These are phyloP conservation scores for Brassica balearica DNA, from an alignment of 441 rosid species.

Conservation along the genomic window DNA sequence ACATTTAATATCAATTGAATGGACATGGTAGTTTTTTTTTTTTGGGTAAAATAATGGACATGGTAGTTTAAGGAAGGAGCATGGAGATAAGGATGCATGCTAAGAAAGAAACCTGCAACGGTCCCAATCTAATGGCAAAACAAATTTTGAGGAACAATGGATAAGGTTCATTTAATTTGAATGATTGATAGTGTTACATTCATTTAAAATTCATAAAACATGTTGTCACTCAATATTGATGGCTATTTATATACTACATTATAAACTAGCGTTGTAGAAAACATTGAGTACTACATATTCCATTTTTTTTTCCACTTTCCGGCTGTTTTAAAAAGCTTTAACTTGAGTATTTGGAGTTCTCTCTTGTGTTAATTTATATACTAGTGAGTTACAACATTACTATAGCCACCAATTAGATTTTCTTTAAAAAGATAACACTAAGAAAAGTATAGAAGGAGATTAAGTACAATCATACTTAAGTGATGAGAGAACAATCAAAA, in stretches of 20 bases:
- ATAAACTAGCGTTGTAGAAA: background rate
- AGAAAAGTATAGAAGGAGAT: background rate
- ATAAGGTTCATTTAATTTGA: background rate
- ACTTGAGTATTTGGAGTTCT: background rate
- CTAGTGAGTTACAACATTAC: background rate
- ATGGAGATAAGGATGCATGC: constrained; percentile 12
- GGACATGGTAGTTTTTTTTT: no score
- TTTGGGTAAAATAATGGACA: no score
- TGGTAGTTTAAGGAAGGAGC: background rate
- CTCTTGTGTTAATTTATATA: background rate
- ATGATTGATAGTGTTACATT: background rate
- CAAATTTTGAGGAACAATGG: background rate
- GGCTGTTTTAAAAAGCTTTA: background rate
- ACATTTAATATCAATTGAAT: no score
- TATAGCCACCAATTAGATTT: background rate
- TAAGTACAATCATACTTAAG: background rate
- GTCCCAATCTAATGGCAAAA: background rate
- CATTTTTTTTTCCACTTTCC: background rate
- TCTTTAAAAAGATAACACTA: background rate
- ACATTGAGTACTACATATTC: background rate
- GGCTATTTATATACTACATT: background rate
- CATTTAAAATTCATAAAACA: background rate
- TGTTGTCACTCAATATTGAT: background rate
- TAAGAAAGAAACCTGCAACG: background rate
- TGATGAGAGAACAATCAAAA: constrained; percentile 1